phyloP scores from a whole-genome alignment of 2,329 filamentous ascomycete genomes.

The Alternaria dauci region DNA sequence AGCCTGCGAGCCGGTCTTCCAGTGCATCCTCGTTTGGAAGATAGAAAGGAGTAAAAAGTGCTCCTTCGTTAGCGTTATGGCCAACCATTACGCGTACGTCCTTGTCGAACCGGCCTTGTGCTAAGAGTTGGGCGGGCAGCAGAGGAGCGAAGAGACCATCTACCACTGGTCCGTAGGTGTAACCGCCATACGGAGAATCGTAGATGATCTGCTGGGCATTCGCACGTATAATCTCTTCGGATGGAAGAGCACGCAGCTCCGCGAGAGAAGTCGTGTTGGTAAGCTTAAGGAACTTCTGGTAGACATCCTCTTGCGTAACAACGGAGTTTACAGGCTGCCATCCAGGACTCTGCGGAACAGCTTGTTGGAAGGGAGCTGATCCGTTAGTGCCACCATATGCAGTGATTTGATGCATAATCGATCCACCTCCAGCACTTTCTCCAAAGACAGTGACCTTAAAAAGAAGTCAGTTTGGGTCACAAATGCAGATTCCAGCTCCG shows the following conservation, averaged over 20 bases:
- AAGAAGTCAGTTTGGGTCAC: neutral
- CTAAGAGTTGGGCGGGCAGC: conserved; percentile 47
- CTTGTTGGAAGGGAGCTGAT: conserved; percentile 49
- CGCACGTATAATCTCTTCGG: conserved; percentile 45
- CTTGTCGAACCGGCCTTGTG: conserved; percentile 50
- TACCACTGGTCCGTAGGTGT: conserved; percentile 45
- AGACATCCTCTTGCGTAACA: conserved; percentile 41
- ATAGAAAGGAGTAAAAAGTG: conserved; percentile 54
- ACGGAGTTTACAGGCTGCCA: conserved; percentile 45
- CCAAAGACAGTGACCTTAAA: conserved; percentile 45
- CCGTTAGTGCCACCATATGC: conserved; percentile 53
- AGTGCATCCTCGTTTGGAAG: conserved; percentile 46
- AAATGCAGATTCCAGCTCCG: neutral
- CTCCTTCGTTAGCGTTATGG: conserved; percentile 58
- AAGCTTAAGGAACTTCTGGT: conserved; percentile 41
- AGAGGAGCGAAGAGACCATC: conserved; percentile 46
- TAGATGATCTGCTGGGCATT: conserved; percentile 43
- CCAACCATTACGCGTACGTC: conserved; percentile 47
- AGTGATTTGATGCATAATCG: conserved; percentile 53
- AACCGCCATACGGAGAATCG: conserved; percentile 46
- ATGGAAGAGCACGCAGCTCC: conserved; percentile 44
- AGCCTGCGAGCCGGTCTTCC: conserved; percentile 28
- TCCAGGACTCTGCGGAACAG: conserved; percentile 52
- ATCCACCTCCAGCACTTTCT: conserved; percentile 50
- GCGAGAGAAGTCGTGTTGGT: conserved; percentile 46